These are phyloP conservation scores for Diaporthe sp. DNA, from an alignment of 2,329 filamentous ascomycete genomes.

Conservation along the genomic window DNA sequence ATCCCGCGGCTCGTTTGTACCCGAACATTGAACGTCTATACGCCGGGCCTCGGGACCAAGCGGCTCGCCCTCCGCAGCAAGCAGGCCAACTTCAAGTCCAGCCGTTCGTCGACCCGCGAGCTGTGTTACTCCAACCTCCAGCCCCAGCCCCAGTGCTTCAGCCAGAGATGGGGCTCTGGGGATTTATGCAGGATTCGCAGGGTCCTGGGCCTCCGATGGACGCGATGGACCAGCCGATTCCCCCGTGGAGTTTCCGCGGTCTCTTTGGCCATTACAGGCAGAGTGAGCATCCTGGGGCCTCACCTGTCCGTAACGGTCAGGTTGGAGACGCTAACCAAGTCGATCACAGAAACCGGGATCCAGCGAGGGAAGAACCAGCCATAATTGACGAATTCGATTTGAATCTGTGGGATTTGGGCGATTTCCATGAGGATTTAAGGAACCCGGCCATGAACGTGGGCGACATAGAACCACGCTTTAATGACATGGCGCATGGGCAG, in stretches of 20 bases:
- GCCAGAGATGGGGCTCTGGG: neutral
- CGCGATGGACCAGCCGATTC: constrained; percentile 1
- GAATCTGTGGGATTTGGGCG: neutral
- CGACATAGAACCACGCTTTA: neutral
- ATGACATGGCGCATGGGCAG: neutral
- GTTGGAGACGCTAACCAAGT: constrained; percentile 30
- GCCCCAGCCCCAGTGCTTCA: neutral
- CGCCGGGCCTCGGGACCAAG: neutral
- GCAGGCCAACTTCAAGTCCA: neutral
- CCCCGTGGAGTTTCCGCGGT: neutral
- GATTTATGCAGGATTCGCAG: neutral
- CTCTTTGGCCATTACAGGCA: constrained; percentile 18
- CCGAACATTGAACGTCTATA: neutral
- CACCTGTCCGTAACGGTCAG: constrained; percentile 22
- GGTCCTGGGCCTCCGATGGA: neutral
- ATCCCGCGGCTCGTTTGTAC: neutral
- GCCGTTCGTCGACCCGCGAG: neutral
- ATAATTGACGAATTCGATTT: neutral
- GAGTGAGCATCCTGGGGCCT: constrained; percentile 30
- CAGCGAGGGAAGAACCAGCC: constrained; percentile 1
- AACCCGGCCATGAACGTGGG: neutral
- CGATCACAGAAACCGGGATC: constrained; percentile 4
- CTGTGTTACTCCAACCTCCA: neutral
- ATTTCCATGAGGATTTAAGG: neutral
- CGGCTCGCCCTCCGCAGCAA: neutral